Base-by-base conservation (phyloP, 2,329 filamentous ascomycete genomes). In the Anthostomella pinea region DNA sequence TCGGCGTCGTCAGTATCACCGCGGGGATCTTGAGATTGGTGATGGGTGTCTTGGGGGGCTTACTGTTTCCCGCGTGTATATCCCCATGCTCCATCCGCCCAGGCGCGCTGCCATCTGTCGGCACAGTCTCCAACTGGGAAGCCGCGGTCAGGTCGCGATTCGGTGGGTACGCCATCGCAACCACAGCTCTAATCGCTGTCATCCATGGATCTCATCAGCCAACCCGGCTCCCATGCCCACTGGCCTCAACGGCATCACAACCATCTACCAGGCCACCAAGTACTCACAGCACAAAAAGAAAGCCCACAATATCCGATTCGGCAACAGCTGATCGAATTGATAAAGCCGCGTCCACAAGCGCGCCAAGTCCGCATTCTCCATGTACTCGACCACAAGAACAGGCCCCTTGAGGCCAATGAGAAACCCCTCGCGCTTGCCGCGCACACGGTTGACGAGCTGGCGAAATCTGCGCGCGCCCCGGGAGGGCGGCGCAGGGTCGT, bases 231-330 rank as follows among this genome's bases (percentile, higher is more conserved):
- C n/a, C n/a, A n/a, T n/a, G n/a, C n/a, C n/a, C n/a, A n/a, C n/a
- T n/a, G n/a, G n/a, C n/a, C n/a, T n/a, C n/a, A n/a, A n/a, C n/a
- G n/a, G n/a, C n/a, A n/a, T n/a, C n/a, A n/a, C n/a, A n/a, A n/a
- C n/a, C n/a, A 25, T 17, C 5, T 18, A 21, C 18, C 19, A n/a
- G 10, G 24, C 24, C 14, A 18, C 22, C 14, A 18, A 6, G 19
- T 8, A 43, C 45, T 35, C 22, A 49, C 46, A 32, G 19, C 41
- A 49, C n/a, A 49, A 26, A 9, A 35, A 47, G 22, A 45, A 33
- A 8, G 26, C 16, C 46, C 46, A 49, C 16, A 49, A 31, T 6
- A 49, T 3, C n/a, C 46, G 21, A 16, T 45, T 49, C 6, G 43
- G 36, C 4, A 49, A 10, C 3, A 1, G 10, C 8, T 6, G 8